Evolutionary conservation across 2,329 filamentous ascomycete genomes (phyloP).

Genomic region (Hypoxylon sp.): DNA sequence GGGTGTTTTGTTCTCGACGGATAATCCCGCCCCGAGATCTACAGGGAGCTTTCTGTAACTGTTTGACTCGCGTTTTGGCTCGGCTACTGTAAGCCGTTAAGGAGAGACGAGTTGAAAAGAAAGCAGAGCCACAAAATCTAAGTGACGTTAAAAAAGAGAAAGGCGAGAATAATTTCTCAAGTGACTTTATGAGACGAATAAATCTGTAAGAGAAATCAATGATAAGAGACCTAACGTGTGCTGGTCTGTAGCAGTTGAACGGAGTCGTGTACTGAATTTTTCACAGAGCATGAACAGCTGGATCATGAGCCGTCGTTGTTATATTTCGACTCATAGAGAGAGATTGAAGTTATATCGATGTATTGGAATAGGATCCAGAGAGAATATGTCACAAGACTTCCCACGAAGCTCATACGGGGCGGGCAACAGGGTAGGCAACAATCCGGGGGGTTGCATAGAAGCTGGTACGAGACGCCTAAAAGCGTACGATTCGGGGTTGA

Average conservation of each 20-base stretch:
- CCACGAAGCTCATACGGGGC: slow-evolving; percentile 18
- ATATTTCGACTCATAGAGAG: slow-evolving; percentile 30
- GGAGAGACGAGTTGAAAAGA: slow-evolving; percentile 5
- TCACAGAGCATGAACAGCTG: slow-evolving; percentile 27
- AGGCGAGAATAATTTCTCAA: neutral
- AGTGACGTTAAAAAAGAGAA: neutral
- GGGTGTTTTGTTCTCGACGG: neutral
- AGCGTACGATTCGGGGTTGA: slow-evolving; percentile 33
- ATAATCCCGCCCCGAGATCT: slow-evolving; percentile 10
- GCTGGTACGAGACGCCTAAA: slow-evolving; percentile 38
- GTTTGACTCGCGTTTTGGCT: slow-evolving; percentile 1
- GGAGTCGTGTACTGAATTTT: slow-evolving; percentile 1
- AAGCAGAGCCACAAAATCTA: slow-evolving; percentile 6
- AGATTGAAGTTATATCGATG: slow-evolving; percentile 4
- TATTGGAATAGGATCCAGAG: slow-evolving; percentile 1
- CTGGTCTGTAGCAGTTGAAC: slow-evolving; percentile 29
- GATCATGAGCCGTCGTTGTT: slow-evolving; percentile 21
- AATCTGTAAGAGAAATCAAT: slow-evolving; percentile 3
- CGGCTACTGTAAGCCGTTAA: slow-evolving; percentile 15
- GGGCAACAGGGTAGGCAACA: neutral
- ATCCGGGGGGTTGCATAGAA: slow-evolving; percentile 16
- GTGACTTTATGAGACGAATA: neutral
- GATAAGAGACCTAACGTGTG: slow-evolving; percentile 38
- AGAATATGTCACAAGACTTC: slow-evolving; percentile 6
- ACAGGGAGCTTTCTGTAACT: slow-evolving; percentile 5